Conservation (phyloP, 768 basidiomycete species). For the Mycena maculata region DNA sequence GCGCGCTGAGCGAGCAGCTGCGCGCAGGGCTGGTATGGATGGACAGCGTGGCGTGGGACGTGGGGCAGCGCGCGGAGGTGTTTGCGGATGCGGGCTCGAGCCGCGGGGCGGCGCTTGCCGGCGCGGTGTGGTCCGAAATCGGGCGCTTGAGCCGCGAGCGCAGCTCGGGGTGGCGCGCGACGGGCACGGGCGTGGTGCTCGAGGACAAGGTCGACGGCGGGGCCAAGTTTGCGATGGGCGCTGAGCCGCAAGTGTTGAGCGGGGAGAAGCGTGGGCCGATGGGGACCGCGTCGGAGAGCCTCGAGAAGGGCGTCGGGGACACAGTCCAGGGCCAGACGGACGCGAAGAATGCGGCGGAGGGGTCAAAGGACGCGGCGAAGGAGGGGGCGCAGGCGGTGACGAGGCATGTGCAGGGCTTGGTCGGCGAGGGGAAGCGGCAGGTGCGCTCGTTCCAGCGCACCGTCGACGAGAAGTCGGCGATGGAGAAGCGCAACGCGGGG, state of each 20-base stretch:
- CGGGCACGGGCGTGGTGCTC: slow-evolving; percentile 73
- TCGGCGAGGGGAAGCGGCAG: slow-evolving; percentile 35
- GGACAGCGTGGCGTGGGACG: slow-evolving; percentile 71
- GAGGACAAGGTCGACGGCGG: slow-evolving; percentile 51
- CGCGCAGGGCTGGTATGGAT: slow-evolving; percentile 60
- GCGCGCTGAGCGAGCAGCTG: slow-evolving; percentile 67
- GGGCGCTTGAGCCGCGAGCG: slow-evolving; percentile 63
- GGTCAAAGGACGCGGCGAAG: slow-evolving; percentile 35
- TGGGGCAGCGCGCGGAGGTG: slow-evolving; percentile 66
- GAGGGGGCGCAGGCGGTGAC: slow-evolving; percentile 29
- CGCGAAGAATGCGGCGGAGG: slow-evolving; percentile 20
- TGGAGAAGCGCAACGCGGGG: slow-evolving; percentile 45
- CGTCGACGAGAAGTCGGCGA: slow-evolving; percentile 44
- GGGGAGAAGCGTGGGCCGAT: slow-evolving; percentile 77
- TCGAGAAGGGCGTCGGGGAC: slow-evolving; percentile 49
- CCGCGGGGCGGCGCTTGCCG: slow-evolving; percentile 60
- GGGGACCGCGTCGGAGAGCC: slow-evolving; percentile 60
- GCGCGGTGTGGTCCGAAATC: slow-evolving; percentile 77
- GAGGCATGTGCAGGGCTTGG: slow-evolving; percentile 39
- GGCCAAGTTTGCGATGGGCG: slow-evolving; percentile 70
- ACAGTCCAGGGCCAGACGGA: slow-evolving; percentile 31
- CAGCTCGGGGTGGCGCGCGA: slow-evolving; percentile 57
- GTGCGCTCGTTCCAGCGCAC: slow-evolving; percentile 45
- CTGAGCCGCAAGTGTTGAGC: slow-evolving; percentile 77
- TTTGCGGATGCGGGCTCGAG: slow-evolving; percentile 73